A percentile compares a stretch with the other conserved stretches of the same genome.
Evolutionary conservation across 495 filamentous ascomycete genomes (phyloP).

Genomic region (Neurospora pannonica): DNA sequence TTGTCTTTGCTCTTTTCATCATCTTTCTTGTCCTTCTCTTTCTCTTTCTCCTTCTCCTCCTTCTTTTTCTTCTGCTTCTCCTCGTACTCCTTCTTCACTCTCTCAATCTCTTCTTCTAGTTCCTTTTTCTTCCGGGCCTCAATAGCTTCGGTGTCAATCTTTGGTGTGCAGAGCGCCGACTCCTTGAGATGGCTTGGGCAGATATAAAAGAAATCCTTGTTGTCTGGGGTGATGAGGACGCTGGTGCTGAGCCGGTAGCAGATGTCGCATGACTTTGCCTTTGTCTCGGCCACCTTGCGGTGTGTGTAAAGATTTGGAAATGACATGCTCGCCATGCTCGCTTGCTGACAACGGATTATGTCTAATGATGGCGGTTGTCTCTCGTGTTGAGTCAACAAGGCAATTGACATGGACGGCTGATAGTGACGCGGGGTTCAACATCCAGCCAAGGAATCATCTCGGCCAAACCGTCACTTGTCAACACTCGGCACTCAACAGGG

Average conservation of each 20-base stretch:
- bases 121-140: conserved; percentile 62
- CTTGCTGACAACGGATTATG: not conserved
- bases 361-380: not conserved
- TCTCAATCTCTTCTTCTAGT: conserved; percentile 59
- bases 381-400: not conserved
- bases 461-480: not conserved
- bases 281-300: conserved; percentile 77
- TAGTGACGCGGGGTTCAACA: not conserved
- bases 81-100: conserved; percentile 72
- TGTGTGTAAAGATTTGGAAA: conserved; percentile 79
- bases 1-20: conserved; percentile 46
- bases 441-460: not conserved
- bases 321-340: conserved; percentile 23
- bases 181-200: conserved; percentile 82
- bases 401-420: not conserved
- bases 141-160: conserved; percentile 65
- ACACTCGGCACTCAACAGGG: not conserved
- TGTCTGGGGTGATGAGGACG: conserved; percentile 83
- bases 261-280: conserved; percentile 73
- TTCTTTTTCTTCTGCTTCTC: conserved; percentile 55
- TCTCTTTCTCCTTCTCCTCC: conserved; percentile 38
- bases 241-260: conserved; percentile 83
- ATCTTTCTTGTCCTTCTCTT: conserved; percentile 42
- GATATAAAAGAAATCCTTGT: conserved; percentile 95
- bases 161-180: conserved; percentile 66